These are phyloP conservation scores for Aspergillus niger DNA, from an alignment of 2,329 filamentous ascomycete species.

Conservation along the genomic window DNA sequence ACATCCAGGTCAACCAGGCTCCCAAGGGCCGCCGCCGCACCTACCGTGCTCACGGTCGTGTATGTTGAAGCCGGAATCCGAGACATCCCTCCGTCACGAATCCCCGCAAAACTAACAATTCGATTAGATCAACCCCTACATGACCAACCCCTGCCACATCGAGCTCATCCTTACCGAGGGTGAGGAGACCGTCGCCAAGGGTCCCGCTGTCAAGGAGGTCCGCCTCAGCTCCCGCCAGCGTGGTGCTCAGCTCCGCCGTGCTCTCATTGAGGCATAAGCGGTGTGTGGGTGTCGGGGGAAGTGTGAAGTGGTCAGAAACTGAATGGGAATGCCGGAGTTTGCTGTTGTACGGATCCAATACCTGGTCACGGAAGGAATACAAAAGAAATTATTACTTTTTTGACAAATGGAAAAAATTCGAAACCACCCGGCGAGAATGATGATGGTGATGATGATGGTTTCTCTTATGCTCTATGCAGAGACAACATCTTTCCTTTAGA, in stretches of 20 bases:
- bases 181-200: conserved; percentile 94
- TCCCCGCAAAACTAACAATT: background rate
- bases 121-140: conserved; percentile 97
- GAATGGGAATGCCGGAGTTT: conserved; percentile 42
- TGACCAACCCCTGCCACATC: conserved; percentile 99
- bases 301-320: conserved; percentile 31
- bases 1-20: conserved; percentile 99
- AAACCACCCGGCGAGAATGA: conserved; percentile 11
- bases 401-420: conserved; percentile 20
- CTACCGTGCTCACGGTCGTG: conserved; percentile 99
- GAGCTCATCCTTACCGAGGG: conserved; percentile 99
- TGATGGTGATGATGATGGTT: conserved; percentile 7
- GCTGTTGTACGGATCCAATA: conserved; percentile 37
- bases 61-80: conserved; percentile 59
- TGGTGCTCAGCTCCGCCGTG: conserved; percentile 65
- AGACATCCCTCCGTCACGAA: background rate
- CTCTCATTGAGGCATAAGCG: conserved; percentile 60
- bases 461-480: background rate
- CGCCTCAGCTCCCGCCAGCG: conserved; percentile 92
- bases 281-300: conserved; percentile 32
- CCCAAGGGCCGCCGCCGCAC: conserved; percentile 99
- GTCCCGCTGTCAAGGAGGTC: conserved; percentile 64
- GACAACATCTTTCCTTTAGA: background rate
- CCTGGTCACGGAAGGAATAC: conserved; percentile 33
- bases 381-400: conserved; percentile 26